A percentile compares a stretch with the other conserved stretches of the same genome.
phyloP scores from a whole-genome alignment of 1,284 basidiomycete species.

The Leccinum angustisporum region DNA sequence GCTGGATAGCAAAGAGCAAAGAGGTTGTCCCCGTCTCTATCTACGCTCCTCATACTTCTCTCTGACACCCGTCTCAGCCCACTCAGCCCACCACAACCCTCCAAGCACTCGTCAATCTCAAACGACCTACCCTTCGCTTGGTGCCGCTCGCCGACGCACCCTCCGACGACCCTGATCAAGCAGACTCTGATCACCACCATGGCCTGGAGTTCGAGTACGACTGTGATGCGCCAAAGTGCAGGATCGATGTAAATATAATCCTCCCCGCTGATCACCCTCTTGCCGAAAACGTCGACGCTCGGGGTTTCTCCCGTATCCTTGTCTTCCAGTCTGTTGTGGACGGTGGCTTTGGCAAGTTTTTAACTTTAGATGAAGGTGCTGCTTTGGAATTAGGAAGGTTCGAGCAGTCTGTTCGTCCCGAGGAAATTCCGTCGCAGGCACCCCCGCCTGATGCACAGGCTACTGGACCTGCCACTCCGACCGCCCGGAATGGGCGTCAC shows the following conservation, averaged over 20 bases:
- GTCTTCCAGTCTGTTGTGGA: constrained; percentile 77
- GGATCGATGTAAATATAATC: constrained; percentile 71
- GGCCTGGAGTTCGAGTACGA: constrained; percentile 88
- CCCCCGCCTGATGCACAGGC: constrained; percentile 20
- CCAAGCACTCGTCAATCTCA: constrained; percentile 89
- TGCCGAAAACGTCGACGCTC: constrained; percentile 38
- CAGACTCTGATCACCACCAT: constrained; percentile 58
- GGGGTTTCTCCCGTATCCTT: constrained; percentile 50
- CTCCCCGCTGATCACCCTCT: constrained; percentile 60
- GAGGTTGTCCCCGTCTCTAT: constrained; percentile 51
- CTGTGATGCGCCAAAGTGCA: constrained; percentile 80
- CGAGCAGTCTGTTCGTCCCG: constrained; percentile 36
- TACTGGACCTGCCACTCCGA: constrained; percentile 11
- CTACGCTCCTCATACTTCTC: neutral
- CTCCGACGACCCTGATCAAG: constrained; percentile 42
- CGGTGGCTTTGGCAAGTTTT: constrained; percentile 76
- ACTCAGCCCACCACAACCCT: constrained; percentile 85
- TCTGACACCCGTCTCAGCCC: constrained; percentile 42
- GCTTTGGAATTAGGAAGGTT: constrained; percentile 70
- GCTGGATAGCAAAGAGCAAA: constrained; percentile 84
- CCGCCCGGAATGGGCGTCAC: constrained; percentile 20
- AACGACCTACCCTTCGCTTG: constrained; percentile 75
- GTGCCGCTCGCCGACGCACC: constrained; percentile 60
- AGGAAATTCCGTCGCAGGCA: constrained; percentile 18
- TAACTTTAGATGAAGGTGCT: constrained; percentile 74